phyloP scores from a whole-genome alignment of 2,329 filamentous ascomycete genomes.

The Westerdykella aurantiaca region DNA sequence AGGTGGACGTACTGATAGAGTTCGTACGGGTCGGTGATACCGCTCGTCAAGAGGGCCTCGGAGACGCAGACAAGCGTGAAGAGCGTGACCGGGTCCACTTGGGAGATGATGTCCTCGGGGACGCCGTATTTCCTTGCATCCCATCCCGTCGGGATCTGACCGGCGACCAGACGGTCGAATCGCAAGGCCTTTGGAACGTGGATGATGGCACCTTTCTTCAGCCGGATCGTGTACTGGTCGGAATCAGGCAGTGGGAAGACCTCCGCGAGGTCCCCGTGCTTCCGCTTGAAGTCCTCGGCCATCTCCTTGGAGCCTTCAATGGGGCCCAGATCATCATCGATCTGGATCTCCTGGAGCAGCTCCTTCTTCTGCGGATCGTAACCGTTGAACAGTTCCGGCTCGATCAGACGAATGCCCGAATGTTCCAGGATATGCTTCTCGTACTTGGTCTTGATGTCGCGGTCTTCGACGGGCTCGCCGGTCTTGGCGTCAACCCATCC shows the following conservation, averaged over 20 bases:
- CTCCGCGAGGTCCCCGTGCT: constrained; percentile 96
- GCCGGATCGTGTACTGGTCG: constrained; percentile 86
- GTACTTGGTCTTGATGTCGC: constrained; percentile 95
- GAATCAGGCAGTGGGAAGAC: constrained; percentile 92
- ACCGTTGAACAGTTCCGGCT: constrained; percentile 92
- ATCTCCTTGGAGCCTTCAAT: constrained; percentile 98
- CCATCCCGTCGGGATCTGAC: constrained; percentile 96
- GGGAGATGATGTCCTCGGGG: constrained; percentile 93
- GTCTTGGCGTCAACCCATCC: constrained; percentile 96
- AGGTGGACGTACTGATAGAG: constrained; percentile 99
- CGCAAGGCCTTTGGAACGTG: constrained; percentile 95
- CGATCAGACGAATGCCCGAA: constrained; percentile 93
- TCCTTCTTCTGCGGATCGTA: constrained; percentile 99
- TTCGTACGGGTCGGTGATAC: constrained; percentile 98
- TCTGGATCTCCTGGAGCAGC: constrained; percentile 93
- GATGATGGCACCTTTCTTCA: constrained; percentile 92
- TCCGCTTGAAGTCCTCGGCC: constrained; percentile 91
- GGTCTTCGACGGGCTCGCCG: constrained; percentile 92
- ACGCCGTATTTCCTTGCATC: constrained; percentile 94
- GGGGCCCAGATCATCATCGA: constrained; percentile 92
- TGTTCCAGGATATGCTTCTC: constrained; percentile 96
- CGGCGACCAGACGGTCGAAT: constrained; percentile 95
- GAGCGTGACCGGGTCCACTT: constrained; percentile 93
- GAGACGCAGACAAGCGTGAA: constrained; percentile 92
- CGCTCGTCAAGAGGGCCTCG: constrained; percentile 82